phyloP scores from a whole-genome alignment of 2,329 filamentous ascomycete species.

The Monilinia vaccinii-corymbosi region DNA sequence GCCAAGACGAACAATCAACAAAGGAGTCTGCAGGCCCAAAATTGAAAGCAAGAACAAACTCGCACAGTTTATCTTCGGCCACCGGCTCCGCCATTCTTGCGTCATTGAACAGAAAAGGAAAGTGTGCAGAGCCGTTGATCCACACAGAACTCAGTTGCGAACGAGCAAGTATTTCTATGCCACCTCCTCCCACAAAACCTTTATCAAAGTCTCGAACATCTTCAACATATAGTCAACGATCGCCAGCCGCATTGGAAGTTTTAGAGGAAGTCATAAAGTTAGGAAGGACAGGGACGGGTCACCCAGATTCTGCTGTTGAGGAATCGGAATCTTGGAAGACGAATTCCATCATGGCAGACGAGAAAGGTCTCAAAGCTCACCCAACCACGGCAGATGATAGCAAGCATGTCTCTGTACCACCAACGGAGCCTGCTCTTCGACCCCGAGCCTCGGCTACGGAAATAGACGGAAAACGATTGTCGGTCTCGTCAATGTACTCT shows the following conservation, averaged over 20 bases:
- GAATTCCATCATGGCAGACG: constrained; percentile 29
- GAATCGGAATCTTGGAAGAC: constrained; percentile 42
- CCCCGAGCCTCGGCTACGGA: constrained; percentile 42
- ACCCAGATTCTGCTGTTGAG: constrained; percentile 37
- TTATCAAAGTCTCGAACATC: constrained; percentile 32
- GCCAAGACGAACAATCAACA: neutral
- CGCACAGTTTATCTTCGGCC: constrained; percentile 39
- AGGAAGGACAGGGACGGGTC: constrained; percentile 23
- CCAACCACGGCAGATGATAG: constrained; percentile 28
- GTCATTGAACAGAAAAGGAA: constrained; percentile 40
- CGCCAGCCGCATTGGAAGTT: constrained; percentile 32
- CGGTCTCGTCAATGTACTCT: constrained; percentile 65
- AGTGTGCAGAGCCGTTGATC: constrained; percentile 50
- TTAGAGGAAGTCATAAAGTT: constrained; percentile 27
- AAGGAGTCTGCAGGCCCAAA: neutral
- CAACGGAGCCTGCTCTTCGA: constrained; percentile 42
- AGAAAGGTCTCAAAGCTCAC: constrained; percentile 33
- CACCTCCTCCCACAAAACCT: constrained; percentile 40
- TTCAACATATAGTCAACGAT: constrained; percentile 29
- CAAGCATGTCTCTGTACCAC: constrained; percentile 17
- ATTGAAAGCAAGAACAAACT: constrained; percentile 6
- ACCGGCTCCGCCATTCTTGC: constrained; percentile 29
- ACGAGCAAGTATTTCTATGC: constrained; percentile 55
- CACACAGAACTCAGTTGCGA: constrained; percentile 45
- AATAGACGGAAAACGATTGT: constrained; percentile 54